Conservation (phyloP, 75 land plant genomes). For the Pinus taeda region DNA sequence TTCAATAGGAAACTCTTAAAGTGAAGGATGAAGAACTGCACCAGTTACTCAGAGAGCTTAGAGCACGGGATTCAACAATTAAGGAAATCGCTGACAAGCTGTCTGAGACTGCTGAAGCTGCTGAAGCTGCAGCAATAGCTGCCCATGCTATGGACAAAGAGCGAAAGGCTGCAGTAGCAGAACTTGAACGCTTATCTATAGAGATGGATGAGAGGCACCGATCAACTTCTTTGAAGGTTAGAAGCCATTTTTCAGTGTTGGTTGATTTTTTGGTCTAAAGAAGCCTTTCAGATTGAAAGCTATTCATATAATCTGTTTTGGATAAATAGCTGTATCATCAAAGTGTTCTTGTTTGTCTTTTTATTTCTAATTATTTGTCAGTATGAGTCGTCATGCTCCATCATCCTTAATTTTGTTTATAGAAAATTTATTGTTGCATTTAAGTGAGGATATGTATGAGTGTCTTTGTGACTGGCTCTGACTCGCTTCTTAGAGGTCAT, state of each 20-base stretch:
- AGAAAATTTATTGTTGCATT: not conserved
- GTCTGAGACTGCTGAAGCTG: conserved; percentile 95
- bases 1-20: conserved; percentile 76
- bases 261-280: not conserved
- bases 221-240: conserved; percentile 41
- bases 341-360: not conserved
- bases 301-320: not conserved
- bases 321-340: not conserved
- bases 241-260: not conserved
- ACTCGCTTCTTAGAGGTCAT: not conserved
- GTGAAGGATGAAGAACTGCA: conserved; percentile 97
- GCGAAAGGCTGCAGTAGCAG: conserved; percentile 60
- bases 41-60: conserved; percentile 75
- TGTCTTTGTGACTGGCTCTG: not conserved
- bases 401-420: not conserved
- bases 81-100: conserved; percentile 92
- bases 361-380: not conserved
- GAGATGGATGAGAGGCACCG: conserved; percentile 54
- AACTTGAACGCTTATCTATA: conserved; percentile 54
- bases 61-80: conserved; percentile 88
- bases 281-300: not conserved
- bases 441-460: not conserved
- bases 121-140: conserved; percentile 92
- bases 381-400: not conserved
- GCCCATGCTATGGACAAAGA: conserved; percentile 89